Conservation (phyloP, 371 early-diverging fungal genomes). For the Mucor irregularis region DNA sequence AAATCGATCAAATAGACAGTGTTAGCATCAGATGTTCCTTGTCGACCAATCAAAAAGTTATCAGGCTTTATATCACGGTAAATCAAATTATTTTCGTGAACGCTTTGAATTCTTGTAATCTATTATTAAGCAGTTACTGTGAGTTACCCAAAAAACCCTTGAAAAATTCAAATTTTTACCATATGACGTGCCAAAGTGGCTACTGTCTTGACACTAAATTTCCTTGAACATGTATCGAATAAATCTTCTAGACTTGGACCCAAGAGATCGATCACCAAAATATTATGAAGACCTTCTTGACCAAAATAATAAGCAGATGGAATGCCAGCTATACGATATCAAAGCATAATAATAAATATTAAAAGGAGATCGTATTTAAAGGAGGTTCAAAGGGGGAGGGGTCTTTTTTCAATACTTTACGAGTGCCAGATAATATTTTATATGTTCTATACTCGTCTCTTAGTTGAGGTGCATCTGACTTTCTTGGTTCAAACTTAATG, state of each 20-base stretch:
- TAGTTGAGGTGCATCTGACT: conserved; percentile 93
- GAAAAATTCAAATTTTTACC: conserved; percentile 47
- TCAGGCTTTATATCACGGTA: conserved; percentile 99
- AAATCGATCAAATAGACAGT: conserved; percentile 87
- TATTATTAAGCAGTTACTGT: conserved; percentile 14
- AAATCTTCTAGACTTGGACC: conserved; percentile 95
- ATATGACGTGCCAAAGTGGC: conserved; percentile 95
- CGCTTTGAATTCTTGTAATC: conserved; percentile 88
- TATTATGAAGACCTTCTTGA: conserved; percentile 93
- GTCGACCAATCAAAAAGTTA: conserved; percentile 94
- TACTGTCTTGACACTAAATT: conserved; percentile 89
- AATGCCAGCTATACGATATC: conserved; percentile 64
- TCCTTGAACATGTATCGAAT: conserved; percentile 91
- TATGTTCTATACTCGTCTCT: conserved; percentile 93
- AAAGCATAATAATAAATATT: background rate
- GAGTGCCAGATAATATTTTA: conserved; percentile 78
- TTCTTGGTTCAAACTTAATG: conserved; percentile 95
- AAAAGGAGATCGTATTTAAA: background rate
- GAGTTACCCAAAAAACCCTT: background rate
- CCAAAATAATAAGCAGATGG: conserved; percentile 93
- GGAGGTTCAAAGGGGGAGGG: background rate
- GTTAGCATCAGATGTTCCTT: conserved; percentile 63
- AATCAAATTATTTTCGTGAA: conserved; percentile 96
- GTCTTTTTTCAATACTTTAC: conserved; percentile 44
- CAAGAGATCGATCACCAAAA: conserved; percentile 94